Evolutionary conservation across 202 grass and related monocot species (phyloP).

Genomic region (Carex arenaria): DNA sequence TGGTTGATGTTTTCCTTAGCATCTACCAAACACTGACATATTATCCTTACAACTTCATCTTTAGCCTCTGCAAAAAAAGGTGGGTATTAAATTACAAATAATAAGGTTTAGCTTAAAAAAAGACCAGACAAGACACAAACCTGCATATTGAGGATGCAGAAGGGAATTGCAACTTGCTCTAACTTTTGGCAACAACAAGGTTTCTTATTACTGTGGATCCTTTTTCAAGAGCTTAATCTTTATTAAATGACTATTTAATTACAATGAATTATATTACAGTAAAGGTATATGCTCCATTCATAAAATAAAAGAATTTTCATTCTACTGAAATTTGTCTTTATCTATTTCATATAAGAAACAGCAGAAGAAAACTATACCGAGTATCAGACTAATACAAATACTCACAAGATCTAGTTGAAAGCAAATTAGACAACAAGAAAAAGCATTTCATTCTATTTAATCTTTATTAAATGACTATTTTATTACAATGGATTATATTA

Average conservation of each 20-base stretch:
- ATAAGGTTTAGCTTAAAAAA: not conserved
- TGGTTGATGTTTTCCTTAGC: conserved; percentile 60
- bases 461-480: not conserved
- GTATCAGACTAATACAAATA: not conserved
- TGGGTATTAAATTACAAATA: not conserved
- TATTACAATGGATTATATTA: not conserved
- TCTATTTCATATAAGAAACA: not conserved
- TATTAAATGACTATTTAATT: not conserved
- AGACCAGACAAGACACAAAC: not conserved
- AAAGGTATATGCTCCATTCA: not conserved
- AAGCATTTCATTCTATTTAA: not conserved
- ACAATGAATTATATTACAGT: not conserved
- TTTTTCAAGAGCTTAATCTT: not conserved
- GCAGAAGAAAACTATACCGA: not conserved
- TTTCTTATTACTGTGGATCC: not conserved
- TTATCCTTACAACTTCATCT: conserved; percentile 52
- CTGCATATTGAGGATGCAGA: not conserved
- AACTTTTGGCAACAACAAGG: not conserved
- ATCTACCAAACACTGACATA: conserved; percentile 53
- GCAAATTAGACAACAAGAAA: not conserved
- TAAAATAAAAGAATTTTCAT: not conserved
- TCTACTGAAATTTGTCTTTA: not conserved
- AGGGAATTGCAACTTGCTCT: not conserved
- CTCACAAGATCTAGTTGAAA: not conserved
- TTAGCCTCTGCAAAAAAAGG: conserved; percentile 45